Base-by-base conservation (phyloP, 2,329 filamentous ascomycete genomes). In the Nectriaceae sp. region DNA sequence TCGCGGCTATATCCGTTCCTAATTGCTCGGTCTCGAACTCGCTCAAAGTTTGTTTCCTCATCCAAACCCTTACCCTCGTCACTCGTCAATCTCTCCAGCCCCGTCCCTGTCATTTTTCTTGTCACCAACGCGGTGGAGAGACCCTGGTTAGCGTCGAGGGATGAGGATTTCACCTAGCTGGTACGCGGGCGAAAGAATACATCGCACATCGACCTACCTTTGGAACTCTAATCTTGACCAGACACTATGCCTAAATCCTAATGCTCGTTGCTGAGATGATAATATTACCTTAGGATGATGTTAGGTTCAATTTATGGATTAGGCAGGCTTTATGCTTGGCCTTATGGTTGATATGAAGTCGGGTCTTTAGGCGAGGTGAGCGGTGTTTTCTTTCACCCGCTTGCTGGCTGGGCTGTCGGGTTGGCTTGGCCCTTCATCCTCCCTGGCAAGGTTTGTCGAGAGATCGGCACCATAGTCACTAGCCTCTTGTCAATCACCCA, bases 51-150 rank as follows among this genome's bases (percentile, higher is more conserved):
- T 11, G 33, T 37, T 18, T 37, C 16, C 33, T 18, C 16, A 18
- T 11, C 18, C 33, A 37, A 18, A 37, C 33, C 33, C 33, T 37
- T 37, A 18, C 10, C 33, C 33, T 37, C 33, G 33, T 37, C 33
- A 6, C 16, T 18, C 33, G 33, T 37, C 33, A 18, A 37, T 37
- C 33, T 11, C 6, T 18, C 33, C 6, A 11, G 33, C 26, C 26
- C 15, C 18, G 33, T 37, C 33, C 33, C 16, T 11, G 33, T 37
- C 33, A 16, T 11, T 11, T 11, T 18, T 18, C 33, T 37, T 16
- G 33, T 37, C 33, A 37, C 33, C 33, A 37, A 37, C 33, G 16
- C 16, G 33, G 33, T 37, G 33, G 33, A 37, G 33, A 37, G 33
- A 18, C 33, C 33, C 33, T 18, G 33, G 16, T 16, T 37, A 37